A percentile compares a stretch with the other conserved stretches of the same genome.
phyloP scores from a whole-genome alignment of 106 monocot genomes.

The Ottelia alismoides region DNA sequence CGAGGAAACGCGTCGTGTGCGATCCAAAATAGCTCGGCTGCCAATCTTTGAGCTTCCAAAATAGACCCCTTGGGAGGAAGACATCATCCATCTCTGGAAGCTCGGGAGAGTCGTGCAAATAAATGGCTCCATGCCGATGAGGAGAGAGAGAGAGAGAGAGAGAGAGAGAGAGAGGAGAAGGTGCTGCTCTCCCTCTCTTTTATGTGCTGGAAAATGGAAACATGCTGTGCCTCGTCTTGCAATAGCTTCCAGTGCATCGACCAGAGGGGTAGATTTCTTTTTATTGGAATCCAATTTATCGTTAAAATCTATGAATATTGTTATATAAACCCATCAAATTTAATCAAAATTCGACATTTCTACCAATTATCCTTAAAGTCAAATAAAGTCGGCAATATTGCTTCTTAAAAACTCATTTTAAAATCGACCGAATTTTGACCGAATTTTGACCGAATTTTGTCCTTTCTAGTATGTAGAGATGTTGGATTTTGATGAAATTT shows the following conservation, averaged over 20 bases:
- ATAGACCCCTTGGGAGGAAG: conserved; percentile 75
- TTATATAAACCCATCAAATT: too few species aligned
- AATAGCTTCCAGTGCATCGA: conserved; percentile 36
- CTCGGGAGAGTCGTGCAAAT: conserved; percentile 63
- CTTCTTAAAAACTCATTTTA: too few species aligned
- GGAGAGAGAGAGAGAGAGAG: conserved; percentile 22
- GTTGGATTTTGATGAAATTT: too few species aligned
- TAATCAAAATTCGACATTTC: too few species aligned
- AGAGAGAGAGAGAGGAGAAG: too few species aligned
- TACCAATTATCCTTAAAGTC: too few species aligned
- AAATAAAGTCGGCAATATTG: too few species aligned
- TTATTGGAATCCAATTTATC: too few species aligned
- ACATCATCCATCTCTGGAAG: conserved; percentile 73
- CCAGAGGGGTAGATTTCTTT: conserved; percentile 30
- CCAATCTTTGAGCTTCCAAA: conserved; percentile 50
- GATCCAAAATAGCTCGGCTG: conserved; percentile 66
- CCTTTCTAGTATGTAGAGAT: too few species aligned
- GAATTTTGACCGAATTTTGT: too few species aligned
- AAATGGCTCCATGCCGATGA: conserved; percentile 36
- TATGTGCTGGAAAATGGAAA: conserved; percentile 88
- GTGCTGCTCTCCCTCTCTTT: conserved; percentile 68
- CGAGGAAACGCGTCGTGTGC: conserved; percentile 72
- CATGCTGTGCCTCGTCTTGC: conserved; percentile 52
- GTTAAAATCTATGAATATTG: too few species aligned
- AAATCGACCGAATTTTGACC: too few species aligned